These are phyloP conservation scores for Cochlearia excelsa DNA, from an alignment of 345 rosid genomes.

Conservation along the genomic window DNA sequence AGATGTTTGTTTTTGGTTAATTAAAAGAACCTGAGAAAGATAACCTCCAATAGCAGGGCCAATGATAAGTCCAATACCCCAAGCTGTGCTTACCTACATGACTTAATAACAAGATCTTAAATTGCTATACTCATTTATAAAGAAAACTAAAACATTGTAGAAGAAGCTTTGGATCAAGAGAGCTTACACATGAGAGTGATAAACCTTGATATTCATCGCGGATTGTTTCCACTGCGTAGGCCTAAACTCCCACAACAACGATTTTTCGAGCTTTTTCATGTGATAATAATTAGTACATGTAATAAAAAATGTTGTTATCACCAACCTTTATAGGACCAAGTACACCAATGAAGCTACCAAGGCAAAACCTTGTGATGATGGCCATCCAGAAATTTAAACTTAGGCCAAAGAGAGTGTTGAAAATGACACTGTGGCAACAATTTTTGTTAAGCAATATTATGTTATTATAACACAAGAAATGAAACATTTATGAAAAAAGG, in stretches of 20 bases:
- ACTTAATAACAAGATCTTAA: not conserved
- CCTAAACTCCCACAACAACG: conserved; percentile 41
- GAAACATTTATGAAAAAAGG: not conserved
- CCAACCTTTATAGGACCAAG: conserved; percentile 88
- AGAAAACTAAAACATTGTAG: too few species aligned
- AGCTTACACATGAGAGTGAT: conserved; percentile 79
- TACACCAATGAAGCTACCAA: conserved; percentile 84
- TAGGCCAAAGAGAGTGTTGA: conserved; percentile 88
- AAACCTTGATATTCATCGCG: conserved; percentile 74
- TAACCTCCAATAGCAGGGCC: conserved; percentile 97
- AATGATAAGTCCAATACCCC: conserved; percentile 94
- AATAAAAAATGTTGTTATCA: too few species aligned
- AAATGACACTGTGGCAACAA: conserved; percentile 61
- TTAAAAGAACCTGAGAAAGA: conserved; percentile 71
- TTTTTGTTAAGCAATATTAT: not conserved
- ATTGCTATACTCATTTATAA: not conserved
- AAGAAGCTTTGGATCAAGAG: conserved; percentile 6
- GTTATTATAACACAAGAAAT: not conserved
- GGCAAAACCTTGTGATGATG: conserved; percentile 68
- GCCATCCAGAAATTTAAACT: conserved; percentile 97
- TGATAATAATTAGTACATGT: not conserved
- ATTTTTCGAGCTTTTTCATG: not conserved
- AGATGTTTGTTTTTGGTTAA: not conserved
- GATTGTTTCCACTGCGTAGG: conserved; percentile 77
- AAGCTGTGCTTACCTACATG: conserved; percentile 80